Evolutionary conservation across 2,329 filamentous ascomycete species (phyloP).

Genomic region (Apiospora aurea): DNA sequence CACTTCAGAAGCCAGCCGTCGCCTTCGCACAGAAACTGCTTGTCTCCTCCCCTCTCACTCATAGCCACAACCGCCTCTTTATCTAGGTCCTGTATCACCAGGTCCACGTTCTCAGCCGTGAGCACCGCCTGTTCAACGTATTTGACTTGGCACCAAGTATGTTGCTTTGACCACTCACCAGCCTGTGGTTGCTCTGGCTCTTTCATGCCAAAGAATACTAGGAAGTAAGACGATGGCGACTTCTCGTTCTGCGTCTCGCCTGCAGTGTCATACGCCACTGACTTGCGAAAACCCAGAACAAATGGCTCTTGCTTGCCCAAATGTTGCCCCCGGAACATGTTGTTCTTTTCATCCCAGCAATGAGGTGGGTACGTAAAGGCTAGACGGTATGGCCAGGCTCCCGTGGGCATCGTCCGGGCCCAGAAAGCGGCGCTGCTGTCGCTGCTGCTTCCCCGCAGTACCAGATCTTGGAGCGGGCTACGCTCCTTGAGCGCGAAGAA

Average conservation of each 20-base stretch:
- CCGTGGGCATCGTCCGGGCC: not conserved
- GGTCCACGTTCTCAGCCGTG: not conserved
- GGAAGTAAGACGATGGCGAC: not conserved
- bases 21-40: not conserved
- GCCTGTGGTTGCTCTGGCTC: not conserved
- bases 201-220: not conserved
- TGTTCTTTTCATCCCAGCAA: not conserved
- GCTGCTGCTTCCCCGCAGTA: not conserved
- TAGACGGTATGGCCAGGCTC: not conserved
- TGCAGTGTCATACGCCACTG: not conserved
- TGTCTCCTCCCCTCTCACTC: not conserved
- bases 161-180: not conserved
- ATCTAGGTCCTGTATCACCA: not conserved
- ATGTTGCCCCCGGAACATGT: not conserved
- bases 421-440: not conserved
- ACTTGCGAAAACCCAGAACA: not conserved
- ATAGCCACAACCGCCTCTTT: not conserved
- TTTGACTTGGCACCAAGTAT: not conserved
- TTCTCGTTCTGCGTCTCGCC: not conserved
- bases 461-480: not conserved
- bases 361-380: not conserved
- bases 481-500: constrained; percentile 2
- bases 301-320: not conserved
- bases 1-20: not conserved
- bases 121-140: not conserved